Conservation (phyloP, 2,329 filamentous ascomycete species). For the Talaromyces funiculosus region DNA sequence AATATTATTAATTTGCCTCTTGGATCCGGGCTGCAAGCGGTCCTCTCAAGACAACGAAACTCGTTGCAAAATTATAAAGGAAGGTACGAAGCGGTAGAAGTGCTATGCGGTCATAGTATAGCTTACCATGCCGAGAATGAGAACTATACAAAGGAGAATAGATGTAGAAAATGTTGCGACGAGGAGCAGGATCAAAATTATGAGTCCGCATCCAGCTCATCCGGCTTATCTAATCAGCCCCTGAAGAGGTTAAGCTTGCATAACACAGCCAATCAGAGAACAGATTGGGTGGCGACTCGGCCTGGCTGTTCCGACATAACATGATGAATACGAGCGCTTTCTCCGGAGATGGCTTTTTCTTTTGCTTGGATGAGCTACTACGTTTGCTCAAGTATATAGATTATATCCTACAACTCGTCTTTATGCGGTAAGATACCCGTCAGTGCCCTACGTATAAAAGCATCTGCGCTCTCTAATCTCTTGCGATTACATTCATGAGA, state of each 20-base stretch:
- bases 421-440: background rate
- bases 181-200: background rate
- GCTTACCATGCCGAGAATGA: background rate
- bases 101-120: background rate
- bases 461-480: conserved; percentile 1
- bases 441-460: background rate
- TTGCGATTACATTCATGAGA: conserved; percentile 2
- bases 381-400: background rate
- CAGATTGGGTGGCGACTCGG: background rate
- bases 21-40: background rate
- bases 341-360: background rate
- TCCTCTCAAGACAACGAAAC: background rate
- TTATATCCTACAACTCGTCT: background rate
- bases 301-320: background rate
- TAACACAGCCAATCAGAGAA: background rate
- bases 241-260: background rate
- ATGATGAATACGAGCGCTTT: background rate
- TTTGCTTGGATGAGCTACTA: background rate
- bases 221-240: conserved; percentile 10
- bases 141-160: background rate
- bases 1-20: background rate
- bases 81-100: background rate
- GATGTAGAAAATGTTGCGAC: background rate
- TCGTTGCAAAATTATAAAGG: background rate
- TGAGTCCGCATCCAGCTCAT: background rate